Conservation (phyloP, 2,329 filamentous ascomycete species). For the Malbranchea cinnamomea region DNA sequence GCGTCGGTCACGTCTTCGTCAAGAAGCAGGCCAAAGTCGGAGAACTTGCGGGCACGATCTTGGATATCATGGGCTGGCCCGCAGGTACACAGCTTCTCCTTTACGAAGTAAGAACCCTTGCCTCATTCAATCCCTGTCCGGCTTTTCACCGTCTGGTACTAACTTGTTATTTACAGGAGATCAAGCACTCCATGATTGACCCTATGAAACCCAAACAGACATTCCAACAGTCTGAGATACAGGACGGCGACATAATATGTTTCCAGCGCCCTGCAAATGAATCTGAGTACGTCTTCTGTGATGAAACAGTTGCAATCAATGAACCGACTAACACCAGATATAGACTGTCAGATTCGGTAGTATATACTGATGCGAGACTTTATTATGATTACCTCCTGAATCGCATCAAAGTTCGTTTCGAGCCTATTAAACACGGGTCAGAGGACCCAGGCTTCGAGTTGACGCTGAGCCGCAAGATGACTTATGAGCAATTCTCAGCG, state of each 20-base stretch:
- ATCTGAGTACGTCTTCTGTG: slow-evolving; percentile 17
- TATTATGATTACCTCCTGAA: slow-evolving; percentile 93
- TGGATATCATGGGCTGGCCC: slow-evolving; percentile 74
- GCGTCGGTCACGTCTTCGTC: slow-evolving; percentile 75
- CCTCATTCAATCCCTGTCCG: background rate
- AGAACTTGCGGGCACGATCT: slow-evolving; percentile 64
- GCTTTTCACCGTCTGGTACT: slow-evolving; percentile 1
- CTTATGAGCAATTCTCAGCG: slow-evolving; percentile 72
- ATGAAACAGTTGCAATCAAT: no score
- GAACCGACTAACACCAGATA: no score
- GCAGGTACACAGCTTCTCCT: slow-evolving; percentile 57
- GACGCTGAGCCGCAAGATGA: slow-evolving; percentile 72
- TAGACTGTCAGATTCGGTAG: no score
- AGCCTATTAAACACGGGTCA: slow-evolving; percentile 39
- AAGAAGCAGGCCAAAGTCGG: slow-evolving; percentile 75
- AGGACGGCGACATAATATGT: slow-evolving; percentile 93
- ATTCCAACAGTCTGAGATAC: slow-evolving; percentile 79
- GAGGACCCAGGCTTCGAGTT: slow-evolving; percentile 57
- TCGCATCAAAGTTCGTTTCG: slow-evolving; percentile 64
- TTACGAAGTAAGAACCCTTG: slow-evolving; percentile 48
- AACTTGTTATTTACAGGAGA: slow-evolving; percentile 44
- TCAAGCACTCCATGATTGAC: slow-evolving; percentile 97
- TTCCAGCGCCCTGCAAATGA: slow-evolving; percentile 56
- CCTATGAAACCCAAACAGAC: slow-evolving; percentile 81
- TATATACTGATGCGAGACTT: slow-evolving; percentile 54